Evolutionary conservation across 768 basidiomycete genomes (phyloP).

Genomic region (Coprinopsis cinerea): DNA sequence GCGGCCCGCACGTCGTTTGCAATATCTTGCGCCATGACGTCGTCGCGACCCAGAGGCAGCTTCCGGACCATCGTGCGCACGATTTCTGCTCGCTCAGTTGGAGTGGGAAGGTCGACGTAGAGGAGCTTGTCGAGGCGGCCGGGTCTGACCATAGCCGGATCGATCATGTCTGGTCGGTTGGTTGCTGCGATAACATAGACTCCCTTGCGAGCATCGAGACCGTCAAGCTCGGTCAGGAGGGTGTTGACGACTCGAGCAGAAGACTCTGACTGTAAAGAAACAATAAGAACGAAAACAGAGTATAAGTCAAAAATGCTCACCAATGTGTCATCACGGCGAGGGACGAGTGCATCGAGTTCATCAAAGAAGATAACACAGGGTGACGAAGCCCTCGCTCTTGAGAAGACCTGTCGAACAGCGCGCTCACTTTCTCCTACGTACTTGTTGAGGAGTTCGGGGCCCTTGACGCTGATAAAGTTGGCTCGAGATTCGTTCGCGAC

Average conservation of each 20-base stretch:
- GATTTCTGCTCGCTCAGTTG: slow-evolving; percentile 78
- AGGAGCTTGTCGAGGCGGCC: slow-evolving; percentile 91
- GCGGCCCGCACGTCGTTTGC: slow-evolving; percentile 19
- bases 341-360: slow-evolving; percentile 89
- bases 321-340: slow-evolving; percentile 82
- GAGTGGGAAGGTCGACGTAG: slow-evolving; percentile 81
- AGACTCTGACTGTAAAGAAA: slow-evolving; percentile 67
- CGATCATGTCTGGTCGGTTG: slow-evolving; percentile 95
- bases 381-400: slow-evolving; percentile 85
- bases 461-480: slow-evolving; percentile 97
- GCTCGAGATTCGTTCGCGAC: slow-evolving; percentile 95
- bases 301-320: slow-evolving; percentile 36
- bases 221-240: slow-evolving; percentile 89
- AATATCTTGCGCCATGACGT: slow-evolving; percentile 3
- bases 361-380: slow-evolving; percentile 97
- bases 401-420: slow-evolving; percentile 92
- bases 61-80: slow-evolving; percentile 66
- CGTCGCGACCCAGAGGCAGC: slow-evolving; percentile 57
- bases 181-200: slow-evolving; percentile 95
- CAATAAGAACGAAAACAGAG: not conserved
- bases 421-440: slow-evolving; percentile 97
- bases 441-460: slow-evolving; percentile 97
- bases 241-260: slow-evolving; percentile 93
- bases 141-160: slow-evolving; percentile 97
- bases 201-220: slow-evolving; percentile 77